Conservation (phyloP, 805 yeast species). For the Lipomyces kockii region DNA sequence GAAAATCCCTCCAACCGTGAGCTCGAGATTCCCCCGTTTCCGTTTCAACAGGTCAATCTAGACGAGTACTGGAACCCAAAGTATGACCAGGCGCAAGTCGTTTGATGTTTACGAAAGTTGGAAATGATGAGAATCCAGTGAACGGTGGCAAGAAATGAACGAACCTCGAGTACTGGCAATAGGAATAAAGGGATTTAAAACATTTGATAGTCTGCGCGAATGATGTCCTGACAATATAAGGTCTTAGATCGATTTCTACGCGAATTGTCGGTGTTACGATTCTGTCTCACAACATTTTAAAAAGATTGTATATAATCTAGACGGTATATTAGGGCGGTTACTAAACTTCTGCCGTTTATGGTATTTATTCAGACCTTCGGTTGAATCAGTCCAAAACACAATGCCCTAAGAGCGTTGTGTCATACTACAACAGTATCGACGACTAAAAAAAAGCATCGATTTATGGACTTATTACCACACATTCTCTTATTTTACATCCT, state of each 20-base stretch:
- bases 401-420: no score
- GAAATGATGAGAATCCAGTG: background rate
- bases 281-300: no score
- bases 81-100: background rate
- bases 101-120: background rate
- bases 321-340: no score
- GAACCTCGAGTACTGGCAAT: background rate
- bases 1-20: conserved; percentile 7
- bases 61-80: conserved; percentile 13
- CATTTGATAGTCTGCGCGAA: no score
- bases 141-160: background rate
- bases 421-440: no score
- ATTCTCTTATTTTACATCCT: background rate
- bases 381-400: no score
- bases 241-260: no score
- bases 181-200: background rate
- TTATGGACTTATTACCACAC: background rate
- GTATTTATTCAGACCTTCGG: no score
- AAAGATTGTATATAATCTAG: no score
- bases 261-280: no score
- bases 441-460: background rate
- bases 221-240: no score
- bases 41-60: conserved; percentile 30
- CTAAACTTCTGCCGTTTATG: no score
- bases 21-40: conserved; percentile 30